Evolutionary conservation across 164 flowering plant species (phyloP).

Genomic region (Litsea cubeba): DNA sequence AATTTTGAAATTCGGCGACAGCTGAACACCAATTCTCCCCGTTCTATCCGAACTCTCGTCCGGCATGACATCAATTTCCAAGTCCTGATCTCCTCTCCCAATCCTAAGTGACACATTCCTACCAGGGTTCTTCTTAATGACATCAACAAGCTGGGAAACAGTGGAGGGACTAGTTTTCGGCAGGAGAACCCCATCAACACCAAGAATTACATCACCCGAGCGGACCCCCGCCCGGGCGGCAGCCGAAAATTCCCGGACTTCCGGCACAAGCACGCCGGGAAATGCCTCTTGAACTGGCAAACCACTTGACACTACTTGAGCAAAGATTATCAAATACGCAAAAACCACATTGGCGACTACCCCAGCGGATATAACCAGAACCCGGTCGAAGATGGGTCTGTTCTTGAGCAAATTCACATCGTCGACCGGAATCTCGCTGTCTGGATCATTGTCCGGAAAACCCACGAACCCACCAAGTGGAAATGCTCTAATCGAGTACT

Average conservation of each 20-base stretch:
- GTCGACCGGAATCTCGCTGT: constrained; percentile 84
- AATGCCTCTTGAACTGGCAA: constrained; percentile 89
- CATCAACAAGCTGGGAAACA: constrained; percentile 69
- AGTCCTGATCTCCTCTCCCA: constrained; percentile 44
- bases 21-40: constrained; percentile 84
- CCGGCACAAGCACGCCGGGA: constrained; percentile 89
- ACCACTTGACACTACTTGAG: constrained; percentile 77
- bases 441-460: constrained; percentile 98
- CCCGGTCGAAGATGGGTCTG: constrained; percentile 78
- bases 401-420: constrained; percentile 84
- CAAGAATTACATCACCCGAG: constrained; percentile 80
- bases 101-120: constrained; percentile 62
- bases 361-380: constrained; percentile 87
- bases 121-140: constrained; percentile 63
- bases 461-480: constrained; percentile 99
- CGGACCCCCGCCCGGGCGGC: constrained; percentile 83
- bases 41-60: constrained; percentile 80
- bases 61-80: constrained; percentile 63
- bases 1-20: constrained; percentile 73
- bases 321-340: constrained; percentile 74
- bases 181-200: constrained; percentile 56
- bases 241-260: constrained; percentile 71
- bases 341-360: constrained; percentile 83
- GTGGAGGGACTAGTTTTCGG: constrained; percentile 45
- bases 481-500: constrained; percentile 89